Conservation (phyloP, 73 alveolate species). For the Uronychia setigera region DNA sequence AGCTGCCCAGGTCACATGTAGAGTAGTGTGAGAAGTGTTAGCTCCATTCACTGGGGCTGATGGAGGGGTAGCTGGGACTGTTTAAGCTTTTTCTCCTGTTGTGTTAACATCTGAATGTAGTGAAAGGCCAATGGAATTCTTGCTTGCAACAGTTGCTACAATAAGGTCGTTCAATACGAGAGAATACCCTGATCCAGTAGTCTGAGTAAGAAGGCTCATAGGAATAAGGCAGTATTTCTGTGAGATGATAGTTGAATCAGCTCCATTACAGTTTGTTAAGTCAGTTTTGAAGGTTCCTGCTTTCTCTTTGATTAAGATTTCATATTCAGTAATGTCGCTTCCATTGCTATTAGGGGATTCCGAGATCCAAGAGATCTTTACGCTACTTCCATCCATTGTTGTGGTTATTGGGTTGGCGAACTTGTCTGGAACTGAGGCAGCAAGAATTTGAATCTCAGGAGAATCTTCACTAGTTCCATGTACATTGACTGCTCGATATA, state of each 20-base stretch:
- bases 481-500: conserved; percentile 28
- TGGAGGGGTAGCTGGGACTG: conserved; percentile 36
- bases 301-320: not conserved
- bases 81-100: not conserved
- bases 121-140: conserved; percentile 12
- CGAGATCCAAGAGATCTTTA: conserved; percentile 19
- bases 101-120: not conserved
- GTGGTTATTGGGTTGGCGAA: conserved; percentile 20
- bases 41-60: not conserved
- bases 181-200: too few species aligned
- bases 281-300: conserved; percentile 13
- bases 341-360: conserved; percentile 24
- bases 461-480: conserved; percentile 41
- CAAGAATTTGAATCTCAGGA: not conserved
- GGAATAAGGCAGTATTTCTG: conserved; percentile 14
- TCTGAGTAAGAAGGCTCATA: too few species aligned
- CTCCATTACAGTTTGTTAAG: conserved; percentile 2
- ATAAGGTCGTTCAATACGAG: conserved; percentile 7
- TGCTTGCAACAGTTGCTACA: conserved; percentile 18
- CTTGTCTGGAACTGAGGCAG: conserved; percentile 29
- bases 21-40: not conserved
- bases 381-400: conserved; percentile 19
- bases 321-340: not conserved
- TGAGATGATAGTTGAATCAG: conserved; percentile 7
- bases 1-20: conserved; percentile 5